A percentile compares a stretch with the other conserved stretches of the same genome.
phyloP scores from a whole-genome alignment of 2,329 filamentous ascomycete genomes.

The Exophiala sp. region DNA sequence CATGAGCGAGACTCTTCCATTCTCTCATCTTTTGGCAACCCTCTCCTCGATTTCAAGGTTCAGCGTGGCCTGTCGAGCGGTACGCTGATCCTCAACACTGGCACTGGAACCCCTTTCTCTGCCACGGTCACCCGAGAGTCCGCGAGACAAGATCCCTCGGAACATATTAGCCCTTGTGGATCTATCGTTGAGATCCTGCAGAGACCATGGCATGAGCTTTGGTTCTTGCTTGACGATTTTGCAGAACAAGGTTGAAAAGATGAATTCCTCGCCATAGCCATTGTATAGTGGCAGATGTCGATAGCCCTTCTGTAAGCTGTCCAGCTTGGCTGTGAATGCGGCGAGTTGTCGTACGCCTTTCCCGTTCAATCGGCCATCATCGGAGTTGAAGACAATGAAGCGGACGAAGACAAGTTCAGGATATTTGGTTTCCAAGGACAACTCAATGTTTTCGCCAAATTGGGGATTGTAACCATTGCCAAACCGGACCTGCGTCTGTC shows the following conservation, averaged over 20 bases:
- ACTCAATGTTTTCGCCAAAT: constrained; percentile 72
- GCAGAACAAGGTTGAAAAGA: constrained; percentile 93
- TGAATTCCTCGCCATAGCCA: constrained; percentile 80
- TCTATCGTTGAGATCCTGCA: constrained; percentile 21
- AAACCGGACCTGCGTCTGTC: constrained; percentile 70
- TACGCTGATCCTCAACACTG: constrained; percentile 20
- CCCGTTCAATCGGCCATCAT: constrained; percentile 65
- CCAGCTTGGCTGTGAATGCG: constrained; percentile 87
- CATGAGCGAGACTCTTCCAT: too few relatives aligned
- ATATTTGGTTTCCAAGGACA: constrained; percentile 86
- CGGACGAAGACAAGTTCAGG: constrained; percentile 89
- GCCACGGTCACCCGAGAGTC: constrained; percentile 25
- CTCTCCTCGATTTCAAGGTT: constrained; percentile 24
- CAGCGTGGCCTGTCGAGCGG: constrained; percentile 13
- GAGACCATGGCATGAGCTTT: constrained; percentile 35
- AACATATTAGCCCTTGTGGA: constrained; percentile 21
- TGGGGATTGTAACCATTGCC: constrained; percentile 92
- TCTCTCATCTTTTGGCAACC: constrained; percentile 14
- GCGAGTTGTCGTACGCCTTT: constrained; percentile 63
- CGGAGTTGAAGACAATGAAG: constrained; percentile 83
- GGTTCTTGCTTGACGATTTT: constrained; percentile 61
- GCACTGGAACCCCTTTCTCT: constrained; percentile 21
- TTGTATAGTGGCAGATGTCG: constrained; percentile 87
- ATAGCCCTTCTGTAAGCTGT: constrained; percentile 83
- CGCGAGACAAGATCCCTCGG: constrained; percentile 22